Base-by-base conservation (phyloP, 371 early-diverging fungal genomes). In the Coemansia sp. region DNA sequence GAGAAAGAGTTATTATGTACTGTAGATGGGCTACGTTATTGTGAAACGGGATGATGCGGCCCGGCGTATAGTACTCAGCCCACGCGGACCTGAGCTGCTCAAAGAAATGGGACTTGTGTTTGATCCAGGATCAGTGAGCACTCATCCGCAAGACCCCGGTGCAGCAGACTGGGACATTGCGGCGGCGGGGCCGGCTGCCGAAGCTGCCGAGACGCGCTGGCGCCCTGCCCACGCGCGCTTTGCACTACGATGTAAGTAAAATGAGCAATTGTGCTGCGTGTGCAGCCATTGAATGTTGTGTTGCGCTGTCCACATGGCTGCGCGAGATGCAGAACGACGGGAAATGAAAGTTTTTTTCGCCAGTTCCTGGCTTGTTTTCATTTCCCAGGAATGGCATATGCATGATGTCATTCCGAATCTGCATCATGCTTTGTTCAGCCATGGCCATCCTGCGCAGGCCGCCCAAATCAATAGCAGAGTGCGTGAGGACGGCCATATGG, bases 161-260 rank as follows among this genome's bases (percentile, higher is more conserved):
- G 19, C 29, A 5, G 46, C 17, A 39, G 41, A 41, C 61, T 4
- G 29, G 44, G 48, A 49, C 24, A 23, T 12, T 46, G 52, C 56
- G 12, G 17, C 57, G 40, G 19, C 19, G n/a, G 6, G 54, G 41
- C 60, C 64, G 29, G 48, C 55, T 5, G 67, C 66, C 4, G 71
- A 60, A 23, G 75, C 71, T 5, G 41, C 55, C 36, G 51, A 55
- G 29, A 75, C 75, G 11, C 60, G 54, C 72, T 75, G 75, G 75
- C 71, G 67, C 1, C 64, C 75, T 11, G 75, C 75, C 60, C 75
- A 75, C 60, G 75, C 75, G 51, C 71, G 75, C 23, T 75, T 75
- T 48, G 75, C 75, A 13, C 40, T 75, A 54, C 55, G 75, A 56
- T 75, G 75, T 75, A 75, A 71, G 75, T 75, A 29, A 24, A 29